phyloP scores from a whole-genome alignment of 768 basidiomycete species.

The Suillus hirtellus region DNA sequence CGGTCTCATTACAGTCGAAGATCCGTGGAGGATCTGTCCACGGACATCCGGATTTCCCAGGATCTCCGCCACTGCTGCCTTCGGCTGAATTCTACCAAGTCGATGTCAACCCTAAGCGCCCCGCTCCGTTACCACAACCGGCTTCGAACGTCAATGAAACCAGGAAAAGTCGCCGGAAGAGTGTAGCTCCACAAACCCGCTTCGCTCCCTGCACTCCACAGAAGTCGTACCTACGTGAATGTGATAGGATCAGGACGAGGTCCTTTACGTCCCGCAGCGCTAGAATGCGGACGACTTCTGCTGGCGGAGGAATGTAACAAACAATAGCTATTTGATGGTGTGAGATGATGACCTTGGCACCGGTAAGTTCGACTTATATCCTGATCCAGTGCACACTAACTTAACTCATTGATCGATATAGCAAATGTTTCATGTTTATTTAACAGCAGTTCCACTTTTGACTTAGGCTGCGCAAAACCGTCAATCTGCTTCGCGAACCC shows the following conservation, averaged over 20 bases:
- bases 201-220: slow-evolving; percentile 23
- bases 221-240: slow-evolving; percentile 20
- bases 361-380: neutral
- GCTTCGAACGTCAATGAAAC: neutral
- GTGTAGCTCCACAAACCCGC: slow-evolving; percentile 15
- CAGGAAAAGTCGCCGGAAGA: slow-evolving; percentile 15
- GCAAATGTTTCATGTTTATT: slow-evolving; percentile 5
- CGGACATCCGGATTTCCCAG: slow-evolving; percentile 29
- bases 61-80: slow-evolving; percentile 16
- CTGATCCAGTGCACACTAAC: neutral
- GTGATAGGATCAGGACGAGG: slow-evolving; percentile 25
- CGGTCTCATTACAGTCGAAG: slow-evolving; percentile 9
- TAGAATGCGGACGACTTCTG: slow-evolving; percentile 34
- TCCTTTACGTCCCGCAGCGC: slow-evolving; percentile 26
- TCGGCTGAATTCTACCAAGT: slow-evolving; percentile 2
- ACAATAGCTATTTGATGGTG: neutral
- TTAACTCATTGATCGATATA: neutral
- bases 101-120: slow-evolving; percentile 2
- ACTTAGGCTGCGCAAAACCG: neutral
- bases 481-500: slow-evolving; percentile 3
- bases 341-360: neutral
- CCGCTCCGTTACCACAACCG: slow-evolving; percentile 6
- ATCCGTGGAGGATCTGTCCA: slow-evolving; percentile 20
- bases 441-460: neutral
- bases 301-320: slow-evolving; percentile 32